A percentile compares a stretch with the other conserved stretches of the same genome.
phyloP scores from a whole-genome alignment of 2,329 filamentous ascomycete genomes.

The Verticillium albo-atrum region DNA sequence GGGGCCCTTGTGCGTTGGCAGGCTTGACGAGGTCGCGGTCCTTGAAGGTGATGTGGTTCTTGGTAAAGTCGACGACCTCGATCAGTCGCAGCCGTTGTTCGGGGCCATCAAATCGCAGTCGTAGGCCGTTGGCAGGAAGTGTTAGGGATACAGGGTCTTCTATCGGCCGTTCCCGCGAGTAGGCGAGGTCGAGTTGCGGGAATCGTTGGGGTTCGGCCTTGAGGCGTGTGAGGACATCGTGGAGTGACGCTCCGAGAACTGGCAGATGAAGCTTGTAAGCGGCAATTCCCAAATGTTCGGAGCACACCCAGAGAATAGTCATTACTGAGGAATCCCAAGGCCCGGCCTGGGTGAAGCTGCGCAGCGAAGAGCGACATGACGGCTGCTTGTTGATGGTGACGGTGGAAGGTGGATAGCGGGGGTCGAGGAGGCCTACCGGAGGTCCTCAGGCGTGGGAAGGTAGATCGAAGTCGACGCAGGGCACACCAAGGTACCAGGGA shows the following conservation, averaged over 20 bases:
- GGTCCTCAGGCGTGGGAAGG: background rate
- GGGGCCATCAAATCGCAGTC: conserved; percentile 87
- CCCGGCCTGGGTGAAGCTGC: conserved; percentile 63
- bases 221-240: conserved; percentile 81
- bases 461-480: background rate
- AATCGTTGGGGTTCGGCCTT: conserved; percentile 83
- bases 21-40: conserved; percentile 73
- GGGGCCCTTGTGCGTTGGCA: conserved; percentile 27
- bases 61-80: conserved; percentile 86
- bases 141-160: conserved; percentile 68
- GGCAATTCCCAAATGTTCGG: background rate
- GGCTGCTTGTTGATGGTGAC: background rate
- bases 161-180: conserved; percentile 72
- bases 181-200: conserved; percentile 76
- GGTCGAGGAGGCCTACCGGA: background rate
- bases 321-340: conserved; percentile 55
- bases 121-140: conserved; percentile 80
- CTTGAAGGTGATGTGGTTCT: conserved; percentile 77
- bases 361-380: conserved; percentile 49
- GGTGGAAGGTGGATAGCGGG: background rate
- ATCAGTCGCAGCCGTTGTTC: conserved; percentile 89
- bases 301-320: no score
- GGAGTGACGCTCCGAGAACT: conserved; percentile 88
- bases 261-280: conserved; percentile 8
- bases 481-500: background rate